Conservation (phyloP, 169 alveolate genomes). For the Besnoitia besnoiti region DNA sequence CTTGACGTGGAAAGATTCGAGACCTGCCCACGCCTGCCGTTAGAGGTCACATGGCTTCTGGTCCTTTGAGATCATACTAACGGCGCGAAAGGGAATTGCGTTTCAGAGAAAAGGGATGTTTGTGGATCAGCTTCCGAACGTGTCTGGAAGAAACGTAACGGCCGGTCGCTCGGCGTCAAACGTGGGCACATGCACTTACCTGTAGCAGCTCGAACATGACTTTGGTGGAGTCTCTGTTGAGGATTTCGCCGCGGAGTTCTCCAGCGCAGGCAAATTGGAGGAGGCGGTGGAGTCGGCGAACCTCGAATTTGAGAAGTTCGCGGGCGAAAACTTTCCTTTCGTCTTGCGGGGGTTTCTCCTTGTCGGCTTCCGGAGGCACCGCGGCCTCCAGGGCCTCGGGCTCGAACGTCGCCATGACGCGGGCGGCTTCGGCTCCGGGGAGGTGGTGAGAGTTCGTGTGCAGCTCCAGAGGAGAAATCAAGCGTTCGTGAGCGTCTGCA, state of each 20-base stretch:
- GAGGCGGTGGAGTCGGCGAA: constrained; percentile 51
- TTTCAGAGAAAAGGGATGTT: too few relatives aligned
- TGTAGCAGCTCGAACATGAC: constrained; percentile 59
- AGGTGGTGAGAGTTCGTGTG: constrained; percentile 46
- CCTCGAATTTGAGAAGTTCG: constrained; percentile 66
- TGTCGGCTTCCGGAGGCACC: neutral
- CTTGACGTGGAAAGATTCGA: too few relatives aligned
- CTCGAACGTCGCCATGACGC: constrained; percentile 36
- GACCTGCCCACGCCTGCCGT: too few relatives aligned
- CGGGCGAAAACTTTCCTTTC: constrained; percentile 22
- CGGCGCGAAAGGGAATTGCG: too few relatives aligned
- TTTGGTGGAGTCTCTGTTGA: constrained; percentile 28
- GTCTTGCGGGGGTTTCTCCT: neutral
- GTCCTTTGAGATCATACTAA: too few relatives aligned
- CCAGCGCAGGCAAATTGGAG: constrained; percentile 63
- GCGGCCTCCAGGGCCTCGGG: neutral
- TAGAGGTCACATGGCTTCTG: too few relatives aligned
- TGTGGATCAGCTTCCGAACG: too few relatives aligned
- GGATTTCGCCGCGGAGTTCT: constrained; percentile 44
- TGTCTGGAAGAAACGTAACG: too few relatives aligned
- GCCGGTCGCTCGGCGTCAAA: too few relatives aligned
- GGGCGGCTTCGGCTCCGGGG: constrained; percentile 63
- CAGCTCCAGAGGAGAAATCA: constrained; percentile 58
- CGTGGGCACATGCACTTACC: too few relatives aligned
- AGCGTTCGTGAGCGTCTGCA: constrained; percentile 61